These are phyloP conservation scores for Ceratocystis colombiana DNA, from an alignment of 2,329 filamentous ascomycete species.

Conservation along the genomic window DNA sequence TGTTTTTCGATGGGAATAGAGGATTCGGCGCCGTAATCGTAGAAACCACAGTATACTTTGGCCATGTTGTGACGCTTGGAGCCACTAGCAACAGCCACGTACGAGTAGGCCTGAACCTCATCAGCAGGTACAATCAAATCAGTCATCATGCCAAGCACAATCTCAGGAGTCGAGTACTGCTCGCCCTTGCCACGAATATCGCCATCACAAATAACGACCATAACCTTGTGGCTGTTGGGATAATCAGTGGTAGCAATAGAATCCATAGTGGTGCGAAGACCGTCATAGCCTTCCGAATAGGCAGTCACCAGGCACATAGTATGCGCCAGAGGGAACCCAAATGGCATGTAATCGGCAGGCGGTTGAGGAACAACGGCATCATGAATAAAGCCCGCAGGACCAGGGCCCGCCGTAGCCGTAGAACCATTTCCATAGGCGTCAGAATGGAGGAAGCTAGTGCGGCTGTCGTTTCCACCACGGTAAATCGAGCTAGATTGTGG, in stretches of 20 bases:
- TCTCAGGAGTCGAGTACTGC: conserved; percentile 74
- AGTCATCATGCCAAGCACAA: conserved; percentile 86
- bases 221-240: conserved; percentile 96
- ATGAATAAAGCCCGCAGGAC: conserved; percentile 90
- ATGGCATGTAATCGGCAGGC: conserved; percentile 93
- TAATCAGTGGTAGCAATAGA: conserved; percentile 97
- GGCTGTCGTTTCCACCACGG: conserved; percentile 51
- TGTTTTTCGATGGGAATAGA: conserved; percentile 75
- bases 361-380: conserved; percentile 93
- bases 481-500: conserved; percentile 60
- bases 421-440: conserved; percentile 47
- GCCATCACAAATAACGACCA: conserved; percentile 92
- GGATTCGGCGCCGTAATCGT: conserved; percentile 81
- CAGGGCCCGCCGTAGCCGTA: conserved; percentile 55
- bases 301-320: conserved; percentile 89
- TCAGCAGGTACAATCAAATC: conserved; percentile 71
- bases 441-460: conserved; percentile 54
- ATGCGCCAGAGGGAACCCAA: conserved; percentile 89
- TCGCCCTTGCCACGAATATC: conserved; percentile 96
- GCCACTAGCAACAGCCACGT: conserved; percentile 90
- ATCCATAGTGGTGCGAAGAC: conserved; percentile 85
- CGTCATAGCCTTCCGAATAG: conserved; percentile 91
- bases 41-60: conserved; percentile 95
- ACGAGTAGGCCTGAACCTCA: conserved; percentile 83
- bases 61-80: conserved; percentile 99